Base-by-base conservation (phyloP, 768 basidiomycete species). In the Roridomyces roridus region DNA sequence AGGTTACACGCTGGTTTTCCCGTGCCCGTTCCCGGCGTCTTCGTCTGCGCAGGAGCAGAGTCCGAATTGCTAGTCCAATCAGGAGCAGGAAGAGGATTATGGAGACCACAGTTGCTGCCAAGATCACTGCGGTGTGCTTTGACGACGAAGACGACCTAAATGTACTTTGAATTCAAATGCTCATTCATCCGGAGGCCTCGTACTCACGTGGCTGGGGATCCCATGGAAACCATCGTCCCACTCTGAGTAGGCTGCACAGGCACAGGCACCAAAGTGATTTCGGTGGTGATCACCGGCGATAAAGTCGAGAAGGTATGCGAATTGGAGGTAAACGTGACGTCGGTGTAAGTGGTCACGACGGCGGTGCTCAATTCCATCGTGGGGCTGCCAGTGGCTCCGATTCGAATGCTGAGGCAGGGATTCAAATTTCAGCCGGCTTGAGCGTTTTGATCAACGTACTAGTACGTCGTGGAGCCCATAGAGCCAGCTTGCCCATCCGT, bases 221-320 rank as follows among this genome's bases (percentile, higher is more conserved):
- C n/a, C n/a, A n/a, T n/a, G n/a, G n/a, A n/a, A n/a, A n/a, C n/a
- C 31, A 4, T 14, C 14, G 6, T 31, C 3, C 23, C 12, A 23
- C 23, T 43, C 11, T 14, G 6, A 4, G 18, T 15, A 4, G 4
- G 8, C 15, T 18, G 17, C 8, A 17, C 28, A 17, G 46, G 20
- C 11, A 25, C 37, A 8, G 42, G 43, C 18, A 45, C 25, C 18
- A 45, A 36, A 15, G 51, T 53, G 37, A 46, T 25, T 6, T n/a
- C 6, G 18, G 51, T 53, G 34, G 31, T 37, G 2, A 35, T 45
- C 7, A 52, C 34, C 15, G 35, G 51, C 26, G n/a, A 37, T 20
- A 43, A 53, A 11, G 23, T 37, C 23, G 51, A 45, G n/a, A 45
- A 45, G 25, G 28, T 9, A 9, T 53, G 34, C 26, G 51, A 53